A percentile compares a stretch with the other conserved stretches of the same genome.
Conservation (phyloP, 1,284 basidiomycete species). For the Lignosus rhinocerotis region DNA sequence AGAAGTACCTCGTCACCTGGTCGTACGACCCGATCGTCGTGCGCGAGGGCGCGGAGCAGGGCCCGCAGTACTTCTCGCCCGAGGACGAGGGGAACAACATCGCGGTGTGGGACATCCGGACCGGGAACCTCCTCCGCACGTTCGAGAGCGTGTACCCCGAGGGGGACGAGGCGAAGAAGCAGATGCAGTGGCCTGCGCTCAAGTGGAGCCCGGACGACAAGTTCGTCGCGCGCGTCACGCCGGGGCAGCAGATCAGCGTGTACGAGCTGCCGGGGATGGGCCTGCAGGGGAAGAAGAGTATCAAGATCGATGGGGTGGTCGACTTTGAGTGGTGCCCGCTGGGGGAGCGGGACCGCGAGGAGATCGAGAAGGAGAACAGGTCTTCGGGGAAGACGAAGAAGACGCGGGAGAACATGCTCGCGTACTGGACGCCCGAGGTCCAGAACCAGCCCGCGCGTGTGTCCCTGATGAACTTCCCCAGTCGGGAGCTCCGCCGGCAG, state of each 20-base stretch:
- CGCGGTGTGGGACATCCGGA: conserved; percentile 97
- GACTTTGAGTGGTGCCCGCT: conserved; percentile 99
- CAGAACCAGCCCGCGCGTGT: conserved; percentile 97
- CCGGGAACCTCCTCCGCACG: conserved; percentile 89
- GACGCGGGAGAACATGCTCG: conserved; percentile 89
- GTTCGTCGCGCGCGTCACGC: conserved; percentile 87
- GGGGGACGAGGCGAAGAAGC: conserved; percentile 67
- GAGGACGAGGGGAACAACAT: conserved; percentile 98
- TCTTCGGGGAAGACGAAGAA: conserved; percentile 47
- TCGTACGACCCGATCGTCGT: conserved; percentile 94
- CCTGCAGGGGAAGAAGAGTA: conserved; percentile 93
- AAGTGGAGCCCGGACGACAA: conserved; percentile 99
- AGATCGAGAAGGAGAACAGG: conserved; percentile 58
- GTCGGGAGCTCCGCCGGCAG: conserved; percentile 82
- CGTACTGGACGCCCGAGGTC: conserved; percentile 98
- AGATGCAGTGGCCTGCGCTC: conserved; percentile 92
- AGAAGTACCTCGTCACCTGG: conserved; percentile 98
- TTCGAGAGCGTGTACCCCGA: conserved; percentile 75
- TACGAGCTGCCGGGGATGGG: conserved; percentile 96
- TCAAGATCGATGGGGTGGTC: conserved; percentile 97
- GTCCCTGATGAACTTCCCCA: conserved; percentile 88
- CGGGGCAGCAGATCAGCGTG: conserved; percentile 92
- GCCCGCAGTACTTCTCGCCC: conserved; percentile 85
- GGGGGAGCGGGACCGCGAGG: conserved; percentile 86
- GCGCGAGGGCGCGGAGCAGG: conserved; percentile 79